A percentile compares a stretch with the other conserved stretches of the same genome.
Evolutionary conservation across 768 basidiomycete species (phyloP).

Genomic region (Pleurotus platypus): DNA sequence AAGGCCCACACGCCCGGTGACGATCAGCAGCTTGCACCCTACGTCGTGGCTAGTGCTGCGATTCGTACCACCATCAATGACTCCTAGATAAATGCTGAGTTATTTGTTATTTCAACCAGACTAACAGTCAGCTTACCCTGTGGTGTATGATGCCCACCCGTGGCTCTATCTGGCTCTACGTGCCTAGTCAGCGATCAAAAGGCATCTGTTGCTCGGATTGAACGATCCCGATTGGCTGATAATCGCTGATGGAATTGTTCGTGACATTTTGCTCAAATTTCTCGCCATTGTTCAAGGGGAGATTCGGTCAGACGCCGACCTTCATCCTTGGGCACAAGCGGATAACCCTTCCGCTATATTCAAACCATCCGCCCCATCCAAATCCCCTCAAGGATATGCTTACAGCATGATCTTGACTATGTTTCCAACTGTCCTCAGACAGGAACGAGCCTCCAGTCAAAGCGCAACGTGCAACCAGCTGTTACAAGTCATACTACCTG

Average conservation of each 20-base stretch:
- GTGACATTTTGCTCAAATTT: constrained; percentile 8
- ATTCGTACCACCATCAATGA: neutral
- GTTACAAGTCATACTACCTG: too few relatives aligned
- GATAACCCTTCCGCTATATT: too few relatives aligned
- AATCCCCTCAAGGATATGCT: too few relatives aligned
- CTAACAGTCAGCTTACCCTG: neutral
- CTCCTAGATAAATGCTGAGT: neutral
- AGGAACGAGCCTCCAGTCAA: constrained; percentile 7
- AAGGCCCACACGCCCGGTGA: neutral
- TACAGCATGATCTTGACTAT: too few relatives aligned
- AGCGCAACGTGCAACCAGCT: neutral
- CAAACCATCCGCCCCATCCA: too few relatives aligned
- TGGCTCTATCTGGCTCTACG: too few relatives aligned
- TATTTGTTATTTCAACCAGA: neutral
- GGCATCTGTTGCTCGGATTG: neutral
- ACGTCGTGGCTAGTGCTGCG: neutral
- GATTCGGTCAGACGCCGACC: neutral
- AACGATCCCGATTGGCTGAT: constrained; percentile 4
- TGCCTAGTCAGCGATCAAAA: too few relatives aligned
- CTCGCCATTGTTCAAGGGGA: neutral
- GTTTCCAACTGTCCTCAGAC: neutral
- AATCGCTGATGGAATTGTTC: neutral
- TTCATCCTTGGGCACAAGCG: too few relatives aligned
- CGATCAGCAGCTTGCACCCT: neutral
- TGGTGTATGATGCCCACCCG: too few relatives aligned